Percentiles rank a stretch among this genome's conserved stretches.
Evolutionary conservation across 768 basidiomycete genomes (phyloP).

Genomic region (Termitomyces sp.): DNA sequence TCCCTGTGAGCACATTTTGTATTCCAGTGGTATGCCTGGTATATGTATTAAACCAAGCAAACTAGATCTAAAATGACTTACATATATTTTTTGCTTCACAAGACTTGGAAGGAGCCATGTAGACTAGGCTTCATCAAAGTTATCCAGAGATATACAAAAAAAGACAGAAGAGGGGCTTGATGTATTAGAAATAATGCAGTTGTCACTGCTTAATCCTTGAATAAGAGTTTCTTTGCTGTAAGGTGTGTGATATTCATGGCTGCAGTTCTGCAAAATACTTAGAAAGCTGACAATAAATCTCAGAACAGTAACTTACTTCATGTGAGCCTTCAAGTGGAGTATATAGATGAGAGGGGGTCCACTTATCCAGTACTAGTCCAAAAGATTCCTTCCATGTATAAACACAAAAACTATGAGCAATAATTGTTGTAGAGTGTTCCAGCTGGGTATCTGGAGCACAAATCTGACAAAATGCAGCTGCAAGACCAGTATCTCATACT

Average conservation of each 20-base stretch:
- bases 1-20: background rate
- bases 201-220: background rate
- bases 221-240: background rate
- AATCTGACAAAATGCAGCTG: background rate
- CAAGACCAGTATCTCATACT: background rate
- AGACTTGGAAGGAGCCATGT: background rate
- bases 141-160: background rate
- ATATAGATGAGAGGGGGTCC: background rate
- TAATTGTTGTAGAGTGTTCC: background rate
- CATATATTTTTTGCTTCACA: background rate
- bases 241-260: background rate
- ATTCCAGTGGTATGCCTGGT: background rate
- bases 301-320: background rate
- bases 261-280: background rate
- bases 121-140: background rate
- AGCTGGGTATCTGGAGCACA: background rate
- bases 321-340: background rate
- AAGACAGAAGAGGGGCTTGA: background rate
- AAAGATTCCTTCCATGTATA: background rate
- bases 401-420: background rate
- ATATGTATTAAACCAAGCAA: background rate
- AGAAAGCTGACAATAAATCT: background rate
- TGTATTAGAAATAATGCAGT: background rate
- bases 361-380: background rate
- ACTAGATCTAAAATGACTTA: background rate